These are phyloP conservation scores for Coniferiporia weirii DNA, from an alignment of 1,284 basidiomycete genomes.

Conservation along the genomic window DNA sequence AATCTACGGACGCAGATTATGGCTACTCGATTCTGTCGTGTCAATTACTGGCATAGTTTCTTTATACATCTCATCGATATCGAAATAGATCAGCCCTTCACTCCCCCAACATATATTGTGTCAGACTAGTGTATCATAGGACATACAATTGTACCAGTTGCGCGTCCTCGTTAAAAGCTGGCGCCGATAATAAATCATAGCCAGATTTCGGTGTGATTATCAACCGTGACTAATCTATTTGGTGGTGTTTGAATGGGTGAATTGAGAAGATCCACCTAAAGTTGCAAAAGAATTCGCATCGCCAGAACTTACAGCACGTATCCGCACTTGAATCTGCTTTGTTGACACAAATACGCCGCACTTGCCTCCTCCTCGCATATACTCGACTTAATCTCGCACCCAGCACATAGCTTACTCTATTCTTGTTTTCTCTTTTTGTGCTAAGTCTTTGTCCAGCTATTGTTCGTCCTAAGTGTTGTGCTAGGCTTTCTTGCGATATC, in stretches of 20 bases:
- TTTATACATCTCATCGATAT: too few relatives aligned
- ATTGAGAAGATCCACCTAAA: neutral
- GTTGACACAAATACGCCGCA: too few relatives aligned
- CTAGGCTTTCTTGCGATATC: constrained; percentile 3
- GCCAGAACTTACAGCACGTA: neutral
- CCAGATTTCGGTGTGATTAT: neutral
- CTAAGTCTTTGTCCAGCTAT: neutral
- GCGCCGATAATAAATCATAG: neutral
- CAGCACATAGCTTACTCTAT: constrained; percentile 3
- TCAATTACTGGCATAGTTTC: neutral
- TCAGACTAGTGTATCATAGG: too few relatives aligned
- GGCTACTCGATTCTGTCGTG: constrained; percentile 17
- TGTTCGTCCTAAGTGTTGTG: neutral
- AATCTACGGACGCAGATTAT: constrained; percentile 33
- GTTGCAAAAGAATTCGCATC: neutral
- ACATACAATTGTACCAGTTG: too few relatives aligned
- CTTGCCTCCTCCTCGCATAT: neutral
- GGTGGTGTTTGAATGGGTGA: neutral
- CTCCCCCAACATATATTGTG: too few relatives aligned
- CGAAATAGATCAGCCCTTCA: too few relatives aligned
- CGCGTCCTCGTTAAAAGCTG: too few relatives aligned
- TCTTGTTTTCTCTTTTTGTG: constrained; percentile 7
- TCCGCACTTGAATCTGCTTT: too few relatives aligned
- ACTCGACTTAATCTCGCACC: neutral
- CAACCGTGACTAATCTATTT: neutral